Conservation (phyloP, 2,329 filamentous ascomycete species). For the Colletotrichum costaricense region DNA sequence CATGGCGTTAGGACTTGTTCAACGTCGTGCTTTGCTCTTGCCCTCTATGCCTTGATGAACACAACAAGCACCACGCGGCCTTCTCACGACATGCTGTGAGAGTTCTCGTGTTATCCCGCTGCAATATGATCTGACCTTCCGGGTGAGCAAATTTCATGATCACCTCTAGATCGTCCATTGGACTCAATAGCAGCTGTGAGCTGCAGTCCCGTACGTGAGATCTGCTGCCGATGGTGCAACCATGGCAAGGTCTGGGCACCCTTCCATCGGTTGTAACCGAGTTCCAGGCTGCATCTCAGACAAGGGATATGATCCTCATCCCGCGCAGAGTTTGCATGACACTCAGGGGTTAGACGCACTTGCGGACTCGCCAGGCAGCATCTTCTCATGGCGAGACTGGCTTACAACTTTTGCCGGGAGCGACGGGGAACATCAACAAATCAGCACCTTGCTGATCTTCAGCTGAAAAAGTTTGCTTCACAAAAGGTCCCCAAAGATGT, state of each 20-base stretch:
- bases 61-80: not conserved
- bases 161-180: not conserved
- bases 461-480: not conserved
- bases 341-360: not conserved
- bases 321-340: not conserved
- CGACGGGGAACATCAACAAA: not conserved
- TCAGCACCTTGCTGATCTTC: not conserved
- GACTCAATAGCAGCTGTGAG: not conserved
- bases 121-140: not conserved
- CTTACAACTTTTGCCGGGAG: not conserved
- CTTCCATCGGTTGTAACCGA: conserved; percentile 15
- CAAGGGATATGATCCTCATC: conserved; percentile 21
- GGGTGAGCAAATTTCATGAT: not conserved
- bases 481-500: not conserved
- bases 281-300: conserved; percentile 5
- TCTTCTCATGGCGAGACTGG: not conserved
- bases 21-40: no score
- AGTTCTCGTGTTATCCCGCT: not conserved
- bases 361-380: not conserved
- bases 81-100: not conserved
- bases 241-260: not conserved
- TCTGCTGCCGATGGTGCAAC: not conserved
- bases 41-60: not conserved
- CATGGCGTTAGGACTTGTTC: no score
- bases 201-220: not conserved